phyloP scores from a whole-genome alignment of 2,329 filamentous ascomycete genomes.

The Colletotrichum sp. region DNA sequence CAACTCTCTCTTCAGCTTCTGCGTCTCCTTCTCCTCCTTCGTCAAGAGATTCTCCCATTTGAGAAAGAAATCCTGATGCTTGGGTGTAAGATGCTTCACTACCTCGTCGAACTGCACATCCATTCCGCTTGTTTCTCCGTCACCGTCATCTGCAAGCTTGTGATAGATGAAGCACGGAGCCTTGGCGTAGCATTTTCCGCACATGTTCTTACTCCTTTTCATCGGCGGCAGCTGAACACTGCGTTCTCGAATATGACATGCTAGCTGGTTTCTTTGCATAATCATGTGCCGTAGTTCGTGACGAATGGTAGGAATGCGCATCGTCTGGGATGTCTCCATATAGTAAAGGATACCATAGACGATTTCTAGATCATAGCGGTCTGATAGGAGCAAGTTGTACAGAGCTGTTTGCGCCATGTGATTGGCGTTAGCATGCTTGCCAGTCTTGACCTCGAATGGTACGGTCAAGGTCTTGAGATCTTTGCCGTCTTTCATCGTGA shows the following conservation, averaged over 20 bases:
- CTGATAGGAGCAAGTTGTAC: slow-evolving; percentile 90
- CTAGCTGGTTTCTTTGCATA: slow-evolving; percentile 90
- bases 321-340: slow-evolving; percentile 86
- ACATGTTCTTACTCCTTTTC: slow-evolving; percentile 81
- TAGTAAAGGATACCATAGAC: slow-evolving; percentile 93
- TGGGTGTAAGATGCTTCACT: slow-evolving; percentile 76
- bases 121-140: slow-evolving; percentile 81
- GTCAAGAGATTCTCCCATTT: slow-evolving; percentile 95
- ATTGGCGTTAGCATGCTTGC: slow-evolving; percentile 78
- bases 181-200: slow-evolving; percentile 89
- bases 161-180: slow-evolving; percentile 93
- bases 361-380: slow-evolving; percentile 93
- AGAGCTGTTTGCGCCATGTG: slow-evolving; percentile 94
- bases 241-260: slow-evolving; percentile 82
- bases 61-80: slow-evolving; percentile 83
- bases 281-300: slow-evolving; percentile 96
- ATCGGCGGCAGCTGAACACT: slow-evolving; percentile 83
- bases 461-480: slow-evolving; percentile 76
- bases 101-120: slow-evolving; percentile 82
- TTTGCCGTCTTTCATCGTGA: slow-evolving; percentile 76
- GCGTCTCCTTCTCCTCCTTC: slow-evolving; percentile 90
- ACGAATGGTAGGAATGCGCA: slow-evolving; percentile 83
- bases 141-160: slow-evolving; percentile 84
- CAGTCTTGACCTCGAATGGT: slow-evolving; percentile 95
- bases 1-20: slow-evolving; percentile 85